A percentile compares a stretch with the other conserved stretches of the same genome.
These are phyloP conservation scores for Ascochyta rabiei DNA, from an alignment of 2,329 filamentous ascomycete genomes.

Conservation along the genomic window DNA sequence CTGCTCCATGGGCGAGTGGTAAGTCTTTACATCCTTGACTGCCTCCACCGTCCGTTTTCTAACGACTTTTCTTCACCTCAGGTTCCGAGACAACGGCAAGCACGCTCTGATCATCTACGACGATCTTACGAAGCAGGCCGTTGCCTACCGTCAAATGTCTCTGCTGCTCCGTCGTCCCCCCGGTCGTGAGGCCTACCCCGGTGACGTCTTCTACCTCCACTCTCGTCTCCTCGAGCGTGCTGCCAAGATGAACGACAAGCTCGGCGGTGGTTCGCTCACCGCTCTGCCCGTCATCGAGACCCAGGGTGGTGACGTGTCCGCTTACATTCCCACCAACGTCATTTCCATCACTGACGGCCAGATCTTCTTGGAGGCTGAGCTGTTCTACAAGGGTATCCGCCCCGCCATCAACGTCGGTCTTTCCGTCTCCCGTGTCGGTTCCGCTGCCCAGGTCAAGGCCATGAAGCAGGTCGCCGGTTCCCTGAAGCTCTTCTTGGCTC, in stretches of 20 bases:
- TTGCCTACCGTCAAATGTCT: conserved; percentile 98
- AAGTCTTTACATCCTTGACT: neutral
- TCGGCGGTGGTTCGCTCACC: conserved; percentile 94
- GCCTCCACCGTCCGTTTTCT: neutral
- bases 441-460: conserved; percentile 98
- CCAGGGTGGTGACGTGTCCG: conserved; percentile 99
- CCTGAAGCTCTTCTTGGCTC: conserved; percentile 99
- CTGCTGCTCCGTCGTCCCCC: conserved; percentile 96
- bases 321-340: conserved; percentile 99
- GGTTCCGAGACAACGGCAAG: conserved; percentile 82
- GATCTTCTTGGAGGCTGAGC: conserved; percentile 98
- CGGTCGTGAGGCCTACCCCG: conserved; percentile 98
- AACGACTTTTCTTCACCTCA: conserved; percentile 58
- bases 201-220: conserved; percentile 63
- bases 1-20: conserved; percentile 35
- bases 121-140: conserved; percentile 97
- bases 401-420: conserved; percentile 99
- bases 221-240: conserved; percentile 97
- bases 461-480: conserved; percentile 99
- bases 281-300: conserved; percentile 95
- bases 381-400: conserved; percentile 99
- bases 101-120: conserved; percentile 93
- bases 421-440: conserved; percentile 99
- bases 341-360: conserved; percentile 99
- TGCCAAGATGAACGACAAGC: conserved; percentile 97